These are phyloP conservation scores for Arthromyces matolae DNA, from an alignment of 768 basidiomycete genomes.

Conservation along the genomic window DNA sequence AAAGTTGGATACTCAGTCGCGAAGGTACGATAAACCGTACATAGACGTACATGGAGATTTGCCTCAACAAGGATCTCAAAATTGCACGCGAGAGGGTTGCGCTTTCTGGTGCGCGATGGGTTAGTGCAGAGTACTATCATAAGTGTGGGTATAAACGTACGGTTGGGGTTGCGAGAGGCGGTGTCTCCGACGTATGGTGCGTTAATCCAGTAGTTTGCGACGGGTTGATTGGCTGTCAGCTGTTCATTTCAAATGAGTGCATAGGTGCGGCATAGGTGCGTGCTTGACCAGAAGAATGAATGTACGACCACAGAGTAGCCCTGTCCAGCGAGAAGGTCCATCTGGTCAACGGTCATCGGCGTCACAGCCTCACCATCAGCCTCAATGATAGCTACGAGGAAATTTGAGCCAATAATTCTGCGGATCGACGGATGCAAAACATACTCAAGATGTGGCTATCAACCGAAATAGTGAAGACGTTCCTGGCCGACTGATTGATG, in stretches of 20 bases:
- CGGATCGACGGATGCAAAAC: too few relatives aligned
- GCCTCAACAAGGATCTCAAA: conserved; percentile 29
- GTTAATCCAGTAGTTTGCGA: conserved; percentile 41
- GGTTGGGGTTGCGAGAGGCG: conserved; percentile 20
- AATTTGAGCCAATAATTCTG: too few relatives aligned
- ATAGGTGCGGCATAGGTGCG: too few relatives aligned
- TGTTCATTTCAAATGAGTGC: too few relatives aligned
- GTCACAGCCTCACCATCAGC: conserved; percentile 29
- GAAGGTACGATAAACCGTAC: background rate
- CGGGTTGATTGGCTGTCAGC: conserved; percentile 31
- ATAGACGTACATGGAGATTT: conserved; percentile 1
- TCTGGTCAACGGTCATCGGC: conserved; percentile 27
- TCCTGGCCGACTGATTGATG: too few relatives aligned
- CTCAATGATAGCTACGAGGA: conserved; percentile 26
- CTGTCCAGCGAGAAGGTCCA: conserved; percentile 40
- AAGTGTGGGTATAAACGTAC: conserved; percentile 9
- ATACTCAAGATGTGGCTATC: conserved; percentile 27
- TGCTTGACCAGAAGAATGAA: background rate
- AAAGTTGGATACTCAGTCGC: background rate
- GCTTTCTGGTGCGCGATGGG: conserved; percentile 17
- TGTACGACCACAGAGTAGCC: conserved; percentile 35
- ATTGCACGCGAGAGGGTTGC: conserved; percentile 30
- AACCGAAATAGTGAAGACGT: conserved; percentile 35
- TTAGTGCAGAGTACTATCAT: background rate
- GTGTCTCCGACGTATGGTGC: conserved; percentile 22